Percentiles rank a stretch among this genome's conserved stretches.
Conservation (phyloP, 2,329 filamentous ascomycete genomes). For the Colletotrichum sp. region DNA sequence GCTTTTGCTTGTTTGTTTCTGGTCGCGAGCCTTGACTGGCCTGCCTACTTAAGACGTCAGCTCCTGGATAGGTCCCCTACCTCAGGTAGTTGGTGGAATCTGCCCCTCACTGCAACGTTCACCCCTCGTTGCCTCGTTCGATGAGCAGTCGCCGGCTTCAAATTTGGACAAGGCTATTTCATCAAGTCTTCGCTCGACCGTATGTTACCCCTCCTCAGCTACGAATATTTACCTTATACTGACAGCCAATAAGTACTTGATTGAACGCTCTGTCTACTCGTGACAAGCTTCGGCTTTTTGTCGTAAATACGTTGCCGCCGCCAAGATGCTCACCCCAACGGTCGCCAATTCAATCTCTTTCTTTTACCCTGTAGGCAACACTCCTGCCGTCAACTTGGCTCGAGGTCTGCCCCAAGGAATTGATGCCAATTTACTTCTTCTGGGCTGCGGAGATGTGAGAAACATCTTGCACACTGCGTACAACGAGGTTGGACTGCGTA, state of each 20-base stretch:
- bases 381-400: constrained; percentile 55
- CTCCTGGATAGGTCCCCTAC: background rate
- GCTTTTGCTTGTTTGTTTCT: background rate
- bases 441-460: constrained; percentile 62
- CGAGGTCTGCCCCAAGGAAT: constrained; percentile 51
- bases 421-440: constrained; percentile 54
- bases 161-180: background rate
- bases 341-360: constrained; percentile 33
- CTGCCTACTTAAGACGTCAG: background rate
- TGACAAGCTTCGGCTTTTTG: background rate
- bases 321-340: constrained; percentile 43
- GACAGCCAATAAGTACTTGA: background rate
- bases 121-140: background rate
- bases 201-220: background rate
- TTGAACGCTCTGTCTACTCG: background rate
- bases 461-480: constrained; percentile 62
- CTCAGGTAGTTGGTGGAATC: background rate
- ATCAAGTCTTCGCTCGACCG: background rate
- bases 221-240: background rate
- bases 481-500: constrained; percentile 41
- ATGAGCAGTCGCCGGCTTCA: background rate
- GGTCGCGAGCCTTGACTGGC: background rate
- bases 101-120: background rate
- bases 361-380: constrained; percentile 59
- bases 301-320: background rate